Percentiles rank a stretch among this genome's conserved stretches.
phyloP scores from a whole-genome alignment of 2,329 filamentous ascomycete genomes.

The Nemania abortiva region DNA sequence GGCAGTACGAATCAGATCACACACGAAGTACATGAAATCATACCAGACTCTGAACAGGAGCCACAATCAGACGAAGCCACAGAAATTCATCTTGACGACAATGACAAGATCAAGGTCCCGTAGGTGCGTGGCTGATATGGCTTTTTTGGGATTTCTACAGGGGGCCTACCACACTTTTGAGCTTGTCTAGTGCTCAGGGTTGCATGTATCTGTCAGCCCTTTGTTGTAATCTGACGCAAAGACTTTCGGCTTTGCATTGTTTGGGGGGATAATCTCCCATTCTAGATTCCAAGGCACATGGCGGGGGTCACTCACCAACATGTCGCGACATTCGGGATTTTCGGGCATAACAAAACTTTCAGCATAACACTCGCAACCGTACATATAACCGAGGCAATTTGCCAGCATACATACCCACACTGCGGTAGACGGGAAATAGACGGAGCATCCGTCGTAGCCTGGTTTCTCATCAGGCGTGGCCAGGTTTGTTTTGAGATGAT shows the following conservation, averaged over 20 bases:
- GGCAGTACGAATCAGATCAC: constrained; percentile 41
- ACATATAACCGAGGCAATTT: constrained; percentile 25
- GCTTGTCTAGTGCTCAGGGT: not conserved
- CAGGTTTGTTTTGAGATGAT: not conserved
- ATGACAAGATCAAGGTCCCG: constrained; percentile 50
- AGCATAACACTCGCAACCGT: constrained; percentile 8
- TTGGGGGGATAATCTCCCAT: not conserved
- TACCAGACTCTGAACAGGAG: constrained; percentile 53
- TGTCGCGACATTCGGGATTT: not conserved
- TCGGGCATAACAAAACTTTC: not conserved
- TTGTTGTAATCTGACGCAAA: not conserved
- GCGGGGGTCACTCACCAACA: not conserved
- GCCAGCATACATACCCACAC: constrained; percentile 17
- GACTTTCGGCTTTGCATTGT: not conserved
- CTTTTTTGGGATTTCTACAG: not conserved
- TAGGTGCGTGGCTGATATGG: constrained; percentile 21
- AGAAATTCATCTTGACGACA: constrained; percentile 63
- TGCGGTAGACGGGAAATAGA: constrained; percentile 10
- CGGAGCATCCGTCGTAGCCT: not conserved
- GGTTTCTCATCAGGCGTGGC: not conserved
- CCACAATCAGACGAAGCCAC: constrained; percentile 60
- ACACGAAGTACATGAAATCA: constrained; percentile 56
- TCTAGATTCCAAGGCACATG: not conserved
- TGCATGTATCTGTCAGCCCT: constrained; percentile 3
- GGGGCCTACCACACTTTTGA: not conserved